Evolutionary conservation across 164 flowering plant genomes (phyloP).

Genomic region (Hamamelis virginiana): DNA sequence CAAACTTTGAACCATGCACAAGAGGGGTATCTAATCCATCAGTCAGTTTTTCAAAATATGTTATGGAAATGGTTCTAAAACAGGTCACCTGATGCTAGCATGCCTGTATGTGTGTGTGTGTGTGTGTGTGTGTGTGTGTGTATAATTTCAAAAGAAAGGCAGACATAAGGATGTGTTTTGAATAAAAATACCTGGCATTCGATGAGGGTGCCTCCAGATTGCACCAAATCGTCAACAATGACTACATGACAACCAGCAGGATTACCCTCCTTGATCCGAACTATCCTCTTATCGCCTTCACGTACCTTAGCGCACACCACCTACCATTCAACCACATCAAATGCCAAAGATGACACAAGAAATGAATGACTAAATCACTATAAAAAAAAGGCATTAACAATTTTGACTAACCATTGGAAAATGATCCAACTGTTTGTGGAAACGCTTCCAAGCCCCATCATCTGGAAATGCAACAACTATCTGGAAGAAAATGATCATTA

Average conservation of each 20-base stretch:
- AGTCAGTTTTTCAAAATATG: too few relatives aligned
- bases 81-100: too few relatives aligned
- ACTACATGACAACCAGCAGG: slow-evolving; percentile 89
- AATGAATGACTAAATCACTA: neutral
- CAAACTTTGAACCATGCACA: too few relatives aligned
- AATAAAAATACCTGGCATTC: slow-evolving; percentile 77
- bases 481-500: slow-evolving; percentile 31
- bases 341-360: neutral
- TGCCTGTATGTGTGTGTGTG: too few relatives aligned
- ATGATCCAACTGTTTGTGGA: slow-evolving; percentile 84
- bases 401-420: slow-evolving; percentile 65
- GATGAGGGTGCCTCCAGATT: slow-evolving; percentile 94
- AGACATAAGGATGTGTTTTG: neutral
- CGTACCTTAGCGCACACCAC: slow-evolving; percentile 91
- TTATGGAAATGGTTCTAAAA: too few relatives aligned
- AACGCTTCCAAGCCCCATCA: slow-evolving; percentile 99
- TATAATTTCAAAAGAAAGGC: too few relatives aligned
- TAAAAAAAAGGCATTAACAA: neutral
- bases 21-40: too few relatives aligned
- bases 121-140: too few relatives aligned
- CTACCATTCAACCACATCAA: slow-evolving; percentile 31
- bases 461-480: slow-evolving; percentile 91
- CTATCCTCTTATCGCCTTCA: slow-evolving; percentile 92
- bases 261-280: slow-evolving; percentile 90
- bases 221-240: slow-evolving; percentile 97